A percentile compares a stretch with the other conserved stretches of the same genome.
Conservation (phyloP, 768 basidiomycete species). For the Chalciporus pseudorubinellus region DNA sequence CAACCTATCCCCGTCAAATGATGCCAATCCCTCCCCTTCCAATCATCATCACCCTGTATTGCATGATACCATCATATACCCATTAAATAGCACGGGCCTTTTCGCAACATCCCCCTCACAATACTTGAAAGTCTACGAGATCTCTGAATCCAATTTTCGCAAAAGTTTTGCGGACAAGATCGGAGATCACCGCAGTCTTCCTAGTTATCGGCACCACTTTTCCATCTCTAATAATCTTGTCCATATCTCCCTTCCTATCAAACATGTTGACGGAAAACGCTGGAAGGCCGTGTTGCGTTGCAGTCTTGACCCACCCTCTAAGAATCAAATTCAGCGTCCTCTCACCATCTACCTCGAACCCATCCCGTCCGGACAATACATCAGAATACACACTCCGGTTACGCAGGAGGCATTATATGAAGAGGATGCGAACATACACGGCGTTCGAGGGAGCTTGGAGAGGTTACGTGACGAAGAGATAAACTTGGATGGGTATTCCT, state of each 20-base stretch:
- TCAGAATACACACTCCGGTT: constrained; percentile 12
- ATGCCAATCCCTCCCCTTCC: background rate
- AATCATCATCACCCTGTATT: background rate
- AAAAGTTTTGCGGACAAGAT: constrained; percentile 17
- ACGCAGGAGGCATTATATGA: background rate
- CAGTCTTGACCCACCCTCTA: constrained; percentile 17
- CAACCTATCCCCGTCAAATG: too few species aligned
- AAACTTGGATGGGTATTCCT: constrained; percentile 7
- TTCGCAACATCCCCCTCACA: constrained; percentile 24
- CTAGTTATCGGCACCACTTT: constrained; percentile 15
- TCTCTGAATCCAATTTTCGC: constrained; percentile 19
- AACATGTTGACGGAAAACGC: constrained; percentile 8
- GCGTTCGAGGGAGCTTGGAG: constrained; percentile 22
- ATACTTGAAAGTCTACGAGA: constrained; percentile 20
- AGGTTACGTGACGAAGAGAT: constrained; percentile 11
- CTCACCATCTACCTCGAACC: constrained; percentile 24
- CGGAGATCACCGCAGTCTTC: background rate
- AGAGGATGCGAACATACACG: background rate
- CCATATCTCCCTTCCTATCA: constrained; percentile 22
- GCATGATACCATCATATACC: background rate
- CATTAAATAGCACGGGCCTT: constrained; percentile 18
- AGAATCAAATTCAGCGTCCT: constrained; percentile 13
- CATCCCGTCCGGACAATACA: constrained; percentile 9
- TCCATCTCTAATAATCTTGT: constrained; percentile 19
- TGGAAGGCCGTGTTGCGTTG: constrained; percentile 26